Conservation (phyloP, 345 rosid species). For the Boechera retrofracta region DNA sequence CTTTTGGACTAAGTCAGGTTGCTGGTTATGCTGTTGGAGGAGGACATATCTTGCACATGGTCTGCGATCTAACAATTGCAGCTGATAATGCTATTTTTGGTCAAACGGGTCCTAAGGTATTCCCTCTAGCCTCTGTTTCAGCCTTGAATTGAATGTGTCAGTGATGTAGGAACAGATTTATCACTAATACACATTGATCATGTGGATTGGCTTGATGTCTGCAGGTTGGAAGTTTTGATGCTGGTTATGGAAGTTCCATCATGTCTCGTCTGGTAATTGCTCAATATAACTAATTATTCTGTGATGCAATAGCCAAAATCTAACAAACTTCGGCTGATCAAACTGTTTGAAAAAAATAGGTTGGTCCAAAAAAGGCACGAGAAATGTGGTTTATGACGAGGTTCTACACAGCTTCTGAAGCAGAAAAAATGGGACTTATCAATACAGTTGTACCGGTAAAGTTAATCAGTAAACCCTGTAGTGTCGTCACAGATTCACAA, state of each 20-base stretch:
- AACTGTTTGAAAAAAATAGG: conserved; percentile 47
- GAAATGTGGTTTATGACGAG: conserved; percentile 95
- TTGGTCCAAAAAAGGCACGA: conserved; percentile 94
- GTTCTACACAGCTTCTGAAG: conserved; percentile 87
- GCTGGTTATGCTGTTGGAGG: conserved; percentile 99
- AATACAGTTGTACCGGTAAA: conserved; percentile 81
- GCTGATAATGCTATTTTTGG: conserved; percentile 92
- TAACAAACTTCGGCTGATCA: conserved; percentile 4
- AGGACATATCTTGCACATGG: conserved; percentile 93
- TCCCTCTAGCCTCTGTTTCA: conserved; percentile 23
- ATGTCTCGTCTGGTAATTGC: conserved; percentile 88
- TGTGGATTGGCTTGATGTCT: neutral
- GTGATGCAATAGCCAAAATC: neutral
- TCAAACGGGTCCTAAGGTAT: conserved; percentile 98
- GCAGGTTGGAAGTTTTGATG: conserved; percentile 99
- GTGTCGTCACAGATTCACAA: neutral
- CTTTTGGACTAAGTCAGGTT: conserved; percentile 52
- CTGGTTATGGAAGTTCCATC: conserved; percentile 94
- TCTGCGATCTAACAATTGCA: conserved; percentile 93
- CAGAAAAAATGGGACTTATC: conserved; percentile 95
- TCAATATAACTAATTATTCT: neutral
- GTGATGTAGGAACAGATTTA: neutral
- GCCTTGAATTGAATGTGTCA: neutral
- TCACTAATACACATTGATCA: neutral
- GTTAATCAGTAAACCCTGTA: neutral